A percentile compares a stretch with the other conserved stretches of the same genome.
Conservation (phyloP, 257 asterid genomes). For the Paulownia fortunei region DNA sequence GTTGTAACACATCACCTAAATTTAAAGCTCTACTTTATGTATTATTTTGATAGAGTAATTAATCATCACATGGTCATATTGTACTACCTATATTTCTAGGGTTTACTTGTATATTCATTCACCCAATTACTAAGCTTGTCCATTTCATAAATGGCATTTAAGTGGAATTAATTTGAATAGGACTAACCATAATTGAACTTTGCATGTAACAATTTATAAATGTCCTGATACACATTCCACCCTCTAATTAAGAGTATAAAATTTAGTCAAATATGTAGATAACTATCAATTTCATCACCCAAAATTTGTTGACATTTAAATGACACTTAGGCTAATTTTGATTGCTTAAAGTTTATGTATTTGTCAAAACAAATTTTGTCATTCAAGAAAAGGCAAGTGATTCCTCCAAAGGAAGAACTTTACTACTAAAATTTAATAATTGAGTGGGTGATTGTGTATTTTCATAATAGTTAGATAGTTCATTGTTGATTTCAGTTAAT, state of each 20-base stretch:
- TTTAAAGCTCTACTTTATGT: background rate
- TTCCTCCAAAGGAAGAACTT: too few species aligned
- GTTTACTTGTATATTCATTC: background rate
- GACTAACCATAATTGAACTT: background rate
- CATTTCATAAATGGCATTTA: slow-evolving; percentile 4
- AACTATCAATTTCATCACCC: background rate
- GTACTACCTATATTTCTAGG: background rate
- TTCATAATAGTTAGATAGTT: too few species aligned
- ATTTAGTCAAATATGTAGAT: background rate
- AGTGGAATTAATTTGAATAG: background rate
- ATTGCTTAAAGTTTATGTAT: background rate
- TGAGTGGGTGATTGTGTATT: too few species aligned
- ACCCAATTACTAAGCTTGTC: background rate
- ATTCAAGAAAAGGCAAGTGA: too few species aligned
- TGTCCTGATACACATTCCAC: background rate
- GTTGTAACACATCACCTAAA: background rate
- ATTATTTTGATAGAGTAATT: background rate
- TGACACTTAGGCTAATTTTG: background rate
- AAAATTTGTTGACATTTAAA: background rate
- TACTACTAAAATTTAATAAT: too few species aligned
- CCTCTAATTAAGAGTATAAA: background rate
- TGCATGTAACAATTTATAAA: background rate
- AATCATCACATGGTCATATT: background rate
- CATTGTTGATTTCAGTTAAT: too few species aligned
- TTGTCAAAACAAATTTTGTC: too few species aligned